These are phyloP conservation scores for Fusarium drepaniforme DNA, from an alignment of 2,329 filamentous ascomycete species.

Conservation along the genomic window DNA sequence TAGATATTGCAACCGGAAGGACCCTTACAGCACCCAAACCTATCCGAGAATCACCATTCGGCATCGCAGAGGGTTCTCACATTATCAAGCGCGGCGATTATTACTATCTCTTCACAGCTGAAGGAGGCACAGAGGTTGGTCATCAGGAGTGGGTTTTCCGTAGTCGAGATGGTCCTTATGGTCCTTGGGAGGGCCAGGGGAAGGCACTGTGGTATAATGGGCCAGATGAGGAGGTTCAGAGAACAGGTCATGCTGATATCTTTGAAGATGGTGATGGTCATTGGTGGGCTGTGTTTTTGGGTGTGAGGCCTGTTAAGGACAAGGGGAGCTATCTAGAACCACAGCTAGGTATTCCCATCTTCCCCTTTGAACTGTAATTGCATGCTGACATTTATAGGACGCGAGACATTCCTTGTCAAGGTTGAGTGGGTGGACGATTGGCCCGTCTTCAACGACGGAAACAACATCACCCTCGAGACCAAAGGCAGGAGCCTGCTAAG, in stretches of 20 bases:
- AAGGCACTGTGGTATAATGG: slow-evolving; percentile 53
- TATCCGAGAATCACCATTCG: slow-evolving; percentile 53
- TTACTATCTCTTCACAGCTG: slow-evolving; percentile 43
- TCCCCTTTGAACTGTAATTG: accelerated
- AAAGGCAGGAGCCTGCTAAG: slow-evolving; percentile 19
- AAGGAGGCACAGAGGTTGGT: slow-evolving; percentile 49
- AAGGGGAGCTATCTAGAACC: slow-evolving; percentile 32
- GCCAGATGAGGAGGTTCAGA: slow-evolving; percentile 60
- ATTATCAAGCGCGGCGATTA: slow-evolving; percentile 39
- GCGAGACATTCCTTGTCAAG: slow-evolving; percentile 42
- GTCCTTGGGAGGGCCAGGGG: slow-evolving; percentile 60
- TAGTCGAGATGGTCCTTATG: slow-evolving; percentile 56
- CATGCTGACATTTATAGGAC: slow-evolving; percentile 30
- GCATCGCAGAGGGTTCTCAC: slow-evolving; percentile 57
- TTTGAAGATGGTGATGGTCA: slow-evolving; percentile 38
- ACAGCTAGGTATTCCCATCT: slow-evolving; percentile 26
- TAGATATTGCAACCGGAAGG: slow-evolving; percentile 56
- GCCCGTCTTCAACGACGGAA: slow-evolving; percentile 41
- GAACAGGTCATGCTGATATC: slow-evolving; percentile 46
- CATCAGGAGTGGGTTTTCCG: slow-evolving; percentile 66
- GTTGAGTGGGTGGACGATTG: slow-evolving; percentile 42
- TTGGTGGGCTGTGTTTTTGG: slow-evolving; percentile 42
- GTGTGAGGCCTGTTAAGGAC: slow-evolving; percentile 31
- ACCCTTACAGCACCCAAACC: slow-evolving; percentile 52
- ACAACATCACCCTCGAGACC: slow-evolving; percentile 39